Percentiles rank a stretch among this genome's conserved stretches.
Evolutionary conservation across 345 rosid genomes (phyloP).

Genomic region (Ricinus communis): DNA sequence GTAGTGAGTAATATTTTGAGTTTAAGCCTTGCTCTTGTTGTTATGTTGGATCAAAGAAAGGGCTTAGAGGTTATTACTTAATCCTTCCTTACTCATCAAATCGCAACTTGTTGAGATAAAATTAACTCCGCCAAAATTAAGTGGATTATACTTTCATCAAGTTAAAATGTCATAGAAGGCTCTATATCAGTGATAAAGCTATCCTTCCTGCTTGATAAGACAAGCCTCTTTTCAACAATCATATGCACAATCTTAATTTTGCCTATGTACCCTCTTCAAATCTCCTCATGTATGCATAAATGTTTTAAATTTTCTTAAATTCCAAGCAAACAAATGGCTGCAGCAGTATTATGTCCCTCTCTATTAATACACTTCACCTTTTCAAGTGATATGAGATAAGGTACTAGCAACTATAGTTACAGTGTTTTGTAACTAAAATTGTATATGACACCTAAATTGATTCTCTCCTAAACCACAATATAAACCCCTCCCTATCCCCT

Average conservation of each 20-base stretch:
- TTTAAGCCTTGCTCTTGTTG: too few relatives aligned
- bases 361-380: conserved; percentile 6
- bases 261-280: conserved; percentile 24
- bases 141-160: background rate
- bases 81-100: too few relatives aligned
- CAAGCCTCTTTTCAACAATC: conserved; percentile 16
- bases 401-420: background rate
- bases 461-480: conserved; percentile 2
- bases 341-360: conserved; percentile 15
- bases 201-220: background rate
- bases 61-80: too few relatives aligned
- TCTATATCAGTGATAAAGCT: background rate
- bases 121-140: background rate
- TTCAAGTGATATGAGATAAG: background rate
- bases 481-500: conserved; percentile 4
- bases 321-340: conserved; percentile 34
- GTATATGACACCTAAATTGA: conserved; percentile 14
- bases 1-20: too few relatives aligned
- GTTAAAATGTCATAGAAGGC: background rate
- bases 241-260: conserved; percentile 21
- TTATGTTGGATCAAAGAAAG: too few relatives aligned
- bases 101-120: background rate
- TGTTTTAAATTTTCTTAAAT: conserved; percentile 33
- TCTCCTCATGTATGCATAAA: too few relatives aligned
- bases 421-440: background rate